Conservation (phyloP, 225 moss, liverwort and hornwort species). For the Marchantia polymorpha region DNA sequence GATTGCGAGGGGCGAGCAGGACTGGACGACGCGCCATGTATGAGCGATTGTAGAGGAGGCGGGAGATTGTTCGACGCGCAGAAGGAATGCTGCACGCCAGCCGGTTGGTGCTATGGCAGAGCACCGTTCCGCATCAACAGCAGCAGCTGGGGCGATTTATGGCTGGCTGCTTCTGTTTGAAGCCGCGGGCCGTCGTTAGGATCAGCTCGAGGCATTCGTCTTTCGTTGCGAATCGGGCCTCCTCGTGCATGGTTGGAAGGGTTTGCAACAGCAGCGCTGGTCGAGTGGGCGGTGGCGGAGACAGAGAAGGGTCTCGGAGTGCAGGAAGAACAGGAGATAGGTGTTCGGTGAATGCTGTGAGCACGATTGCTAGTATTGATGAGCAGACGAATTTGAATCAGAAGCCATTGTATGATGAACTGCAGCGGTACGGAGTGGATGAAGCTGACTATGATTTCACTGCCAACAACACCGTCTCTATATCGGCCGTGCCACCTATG, state of each 20-base stretch:
- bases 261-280: not conserved
- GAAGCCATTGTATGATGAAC: slow-evolving; percentile 30
- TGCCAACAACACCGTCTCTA: not conserved
- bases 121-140: slow-evolving; percentile 11
- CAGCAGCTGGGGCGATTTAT: slow-evolving; percentile 9
- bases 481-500: not conserved
- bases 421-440: slow-evolving; percentile 44
- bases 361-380: slow-evolving; percentile 21
- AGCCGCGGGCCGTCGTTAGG: slow-evolving; percentile 17
- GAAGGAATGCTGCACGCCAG: slow-evolving; percentile 37
- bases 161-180: slow-evolving; percentile 1
- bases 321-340: not conserved
- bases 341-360: slow-evolving; percentile 4
- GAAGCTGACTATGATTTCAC: slow-evolving; percentile 36
- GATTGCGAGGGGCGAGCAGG: not conserved
- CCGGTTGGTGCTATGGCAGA: slow-evolving; percentile 29
- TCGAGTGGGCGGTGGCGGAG: not conserved
- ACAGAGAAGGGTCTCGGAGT: not conserved
- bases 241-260: not conserved
- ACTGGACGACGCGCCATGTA: not conserved
- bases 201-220: slow-evolving; percentile 2
- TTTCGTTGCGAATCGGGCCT: not conserved
- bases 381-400: slow-evolving; percentile 26
- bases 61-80: not conserved
- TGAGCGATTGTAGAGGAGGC: not conserved